These are phyloP conservation scores for Pseudozyma pruni DNA, from an alignment of 1,284 basidiomycete genomes.

Conservation along the genomic window DNA sequence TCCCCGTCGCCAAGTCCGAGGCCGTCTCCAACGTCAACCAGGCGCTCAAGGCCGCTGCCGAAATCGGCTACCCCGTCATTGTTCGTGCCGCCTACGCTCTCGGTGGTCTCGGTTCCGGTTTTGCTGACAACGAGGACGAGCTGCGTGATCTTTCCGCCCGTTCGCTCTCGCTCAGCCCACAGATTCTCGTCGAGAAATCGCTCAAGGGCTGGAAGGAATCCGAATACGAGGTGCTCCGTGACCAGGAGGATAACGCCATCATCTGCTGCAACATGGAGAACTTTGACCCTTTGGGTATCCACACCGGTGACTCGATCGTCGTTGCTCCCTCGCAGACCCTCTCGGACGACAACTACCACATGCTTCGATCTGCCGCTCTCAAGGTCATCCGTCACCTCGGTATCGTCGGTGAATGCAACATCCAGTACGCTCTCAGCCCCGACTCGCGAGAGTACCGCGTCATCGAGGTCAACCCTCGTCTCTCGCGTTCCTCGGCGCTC, in stretches of 20 bases:
- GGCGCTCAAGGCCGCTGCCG: conserved; percentile 87
- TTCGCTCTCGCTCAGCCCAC: conserved; percentile 88
- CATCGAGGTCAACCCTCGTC: conserved; percentile 73
- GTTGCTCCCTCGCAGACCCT: conserved; percentile 98
- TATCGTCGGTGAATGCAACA: conserved; percentile 98
- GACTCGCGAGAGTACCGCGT: conserved; percentile 93
- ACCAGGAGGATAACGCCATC: conserved; percentile 86
- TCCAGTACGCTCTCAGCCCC: conserved; percentile 98
- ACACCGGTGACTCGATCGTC: conserved; percentile 99
- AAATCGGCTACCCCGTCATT: conserved; percentile 97
- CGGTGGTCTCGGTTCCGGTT: conserved; percentile 97
- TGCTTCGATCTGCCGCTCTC: conserved; percentile 96
- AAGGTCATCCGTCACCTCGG: conserved; percentile 98
- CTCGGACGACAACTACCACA: conserved; percentile 95
- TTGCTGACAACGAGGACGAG: conserved; percentile 94
- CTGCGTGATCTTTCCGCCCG: conserved; percentile 92
- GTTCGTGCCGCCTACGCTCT: conserved; percentile 97
- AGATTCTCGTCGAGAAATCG: conserved; percentile 95
- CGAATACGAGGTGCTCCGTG: conserved; percentile 98
- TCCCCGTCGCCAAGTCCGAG: conserved; percentile 95
- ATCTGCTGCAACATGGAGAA: conserved; percentile 99
- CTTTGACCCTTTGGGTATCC: conserved; percentile 97
- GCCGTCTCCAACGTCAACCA: conserved; percentile 95
- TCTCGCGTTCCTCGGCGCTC: conserved; percentile 75
- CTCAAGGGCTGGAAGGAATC: conserved; percentile 99